phyloP scores from a whole-genome alignment of 139 green algal genomes.

The Chlorella sp. region DNA sequence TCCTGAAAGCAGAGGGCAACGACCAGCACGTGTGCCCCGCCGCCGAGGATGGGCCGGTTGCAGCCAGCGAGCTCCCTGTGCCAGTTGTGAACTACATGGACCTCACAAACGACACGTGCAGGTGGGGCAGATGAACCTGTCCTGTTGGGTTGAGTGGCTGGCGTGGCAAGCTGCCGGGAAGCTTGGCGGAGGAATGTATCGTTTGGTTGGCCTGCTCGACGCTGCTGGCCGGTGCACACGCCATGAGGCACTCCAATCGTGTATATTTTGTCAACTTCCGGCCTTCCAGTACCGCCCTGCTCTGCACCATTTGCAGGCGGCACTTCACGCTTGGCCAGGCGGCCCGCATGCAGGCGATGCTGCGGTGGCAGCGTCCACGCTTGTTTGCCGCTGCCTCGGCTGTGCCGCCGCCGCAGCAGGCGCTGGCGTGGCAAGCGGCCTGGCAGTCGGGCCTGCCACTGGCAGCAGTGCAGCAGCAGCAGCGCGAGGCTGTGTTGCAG shows the following conservation, averaged over 20 bases:
- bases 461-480: neutral
- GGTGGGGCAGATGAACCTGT: constrained; percentile 1
- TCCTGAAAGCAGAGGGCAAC: neutral
- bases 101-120: constrained; percentile 39
- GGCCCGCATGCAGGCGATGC: constrained; percentile 38
- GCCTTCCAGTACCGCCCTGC: too few species aligned
- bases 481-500: neutral
- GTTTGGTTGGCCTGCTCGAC: neutral
- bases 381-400: neutral
- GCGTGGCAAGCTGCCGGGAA: too few species aligned
- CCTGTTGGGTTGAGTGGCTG: too few species aligned
- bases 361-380: constrained; percentile 21
- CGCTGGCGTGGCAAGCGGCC: constrained; percentile 9
- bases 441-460: constrained; percentile 34
- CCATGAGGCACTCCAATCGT: too few species aligned
- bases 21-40: constrained; percentile 31
- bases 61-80: neutral
- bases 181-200: too few species aligned
- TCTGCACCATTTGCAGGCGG: constrained; percentile 9
- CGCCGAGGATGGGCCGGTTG: neutral
- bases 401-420: neutral
- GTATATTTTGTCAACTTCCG: too few species aligned
- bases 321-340: constrained; percentile 32
- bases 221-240: too few species aligned
- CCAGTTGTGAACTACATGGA: constrained; percentile 39